Evolutionary conservation across 2,329 filamentous ascomycete genomes (phyloP).

Genomic region (Nannizziopsis barbatae): DNA sequence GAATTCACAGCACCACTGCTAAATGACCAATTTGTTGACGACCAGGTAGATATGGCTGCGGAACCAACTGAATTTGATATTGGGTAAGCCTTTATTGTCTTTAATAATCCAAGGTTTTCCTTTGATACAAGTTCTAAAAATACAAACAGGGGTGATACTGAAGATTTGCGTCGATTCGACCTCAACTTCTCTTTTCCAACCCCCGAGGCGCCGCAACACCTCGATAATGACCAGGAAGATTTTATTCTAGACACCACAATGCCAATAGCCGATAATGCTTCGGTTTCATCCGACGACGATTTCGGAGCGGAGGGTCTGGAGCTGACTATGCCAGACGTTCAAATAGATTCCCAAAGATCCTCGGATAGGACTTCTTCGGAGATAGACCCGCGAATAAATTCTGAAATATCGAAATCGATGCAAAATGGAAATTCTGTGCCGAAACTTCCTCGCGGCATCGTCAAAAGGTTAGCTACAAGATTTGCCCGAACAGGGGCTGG

Average conservation of each 20-base stretch:
- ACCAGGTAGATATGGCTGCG: conserved; percentile 26
- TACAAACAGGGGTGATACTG: conserved; percentile 31
- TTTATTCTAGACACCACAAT: conserved; percentile 26
- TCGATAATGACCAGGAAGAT: conserved; percentile 26
- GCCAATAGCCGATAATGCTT: conserved; percentile 19
- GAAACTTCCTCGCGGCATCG: conserved; percentile 58
- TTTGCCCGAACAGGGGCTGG: conserved; percentile 57
- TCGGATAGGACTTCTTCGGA: too few species aligned
- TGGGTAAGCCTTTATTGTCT: conserved; percentile 21
- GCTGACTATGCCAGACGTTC: conserved; percentile 20
- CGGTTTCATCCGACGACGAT: conserved; percentile 21
- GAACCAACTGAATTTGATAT: conserved; percentile 31
- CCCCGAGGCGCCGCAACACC: conserved; percentile 24
- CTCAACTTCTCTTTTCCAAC: conserved; percentile 33
- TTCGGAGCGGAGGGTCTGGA: conserved; percentile 26
- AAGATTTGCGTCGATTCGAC: conserved; percentile 33
- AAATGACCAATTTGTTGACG: conserved; percentile 27
- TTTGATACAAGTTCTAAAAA: background rate
- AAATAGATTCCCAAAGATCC: too few species aligned
- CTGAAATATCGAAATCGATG: conserved; percentile 46
- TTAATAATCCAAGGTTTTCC: background rate
- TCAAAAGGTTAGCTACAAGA: conserved; percentile 55
- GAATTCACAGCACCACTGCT: conserved; percentile 31
- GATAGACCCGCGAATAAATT: conserved; percentile 12
- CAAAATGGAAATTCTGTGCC: conserved; percentile 65